Conservation (phyloP, 1,284 basidiomycete genomes). For the Flammula alnicola region DNA sequence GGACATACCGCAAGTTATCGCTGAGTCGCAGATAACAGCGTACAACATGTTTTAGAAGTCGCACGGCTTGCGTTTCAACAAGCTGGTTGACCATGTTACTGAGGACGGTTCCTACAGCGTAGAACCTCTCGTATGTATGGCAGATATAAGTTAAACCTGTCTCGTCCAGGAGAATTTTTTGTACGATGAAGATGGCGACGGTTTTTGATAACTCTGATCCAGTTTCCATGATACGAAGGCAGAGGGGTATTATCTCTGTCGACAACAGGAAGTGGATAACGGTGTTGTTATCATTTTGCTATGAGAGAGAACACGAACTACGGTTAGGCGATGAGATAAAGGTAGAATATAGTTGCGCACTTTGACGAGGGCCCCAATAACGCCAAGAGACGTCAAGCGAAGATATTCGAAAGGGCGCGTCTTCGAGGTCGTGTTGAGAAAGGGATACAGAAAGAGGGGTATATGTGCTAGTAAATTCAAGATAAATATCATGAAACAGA, state of each 20-base stretch:
- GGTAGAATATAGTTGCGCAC: constrained; percentile 36
- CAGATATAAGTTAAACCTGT: constrained; percentile 98
- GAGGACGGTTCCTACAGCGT: constrained; percentile 97
- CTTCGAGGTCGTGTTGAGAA: constrained; percentile 99
- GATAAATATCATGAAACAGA: background rate
- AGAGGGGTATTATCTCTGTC: constrained; percentile 99
- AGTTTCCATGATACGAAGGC: constrained; percentile 99
- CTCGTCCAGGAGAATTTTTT: constrained; percentile 98
- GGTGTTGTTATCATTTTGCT: constrained; percentile 99
- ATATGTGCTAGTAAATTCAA: constrained; percentile 79
- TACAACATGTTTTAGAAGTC: constrained; percentile 97
- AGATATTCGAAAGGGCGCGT: constrained; percentile 99
- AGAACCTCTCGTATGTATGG: constrained; percentile 99
- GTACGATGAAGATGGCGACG: constrained; percentile 99
- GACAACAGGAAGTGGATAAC: constrained; percentile 99
- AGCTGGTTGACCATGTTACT: constrained; percentile 99
- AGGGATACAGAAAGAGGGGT: constrained; percentile 98
- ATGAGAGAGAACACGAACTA: constrained; percentile 9
- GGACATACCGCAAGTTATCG: constrained; percentile 88
- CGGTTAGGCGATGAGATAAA: background rate
- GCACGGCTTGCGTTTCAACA: constrained; percentile 96
- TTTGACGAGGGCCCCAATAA: constrained; percentile 99
- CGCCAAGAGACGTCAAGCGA: constrained; percentile 95
- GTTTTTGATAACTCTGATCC: constrained; percentile 99
- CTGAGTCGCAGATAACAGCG: constrained; percentile 96